Conservation (phyloP, 306 rosid genomes). For the Vigna reflexopilosa region DNA sequence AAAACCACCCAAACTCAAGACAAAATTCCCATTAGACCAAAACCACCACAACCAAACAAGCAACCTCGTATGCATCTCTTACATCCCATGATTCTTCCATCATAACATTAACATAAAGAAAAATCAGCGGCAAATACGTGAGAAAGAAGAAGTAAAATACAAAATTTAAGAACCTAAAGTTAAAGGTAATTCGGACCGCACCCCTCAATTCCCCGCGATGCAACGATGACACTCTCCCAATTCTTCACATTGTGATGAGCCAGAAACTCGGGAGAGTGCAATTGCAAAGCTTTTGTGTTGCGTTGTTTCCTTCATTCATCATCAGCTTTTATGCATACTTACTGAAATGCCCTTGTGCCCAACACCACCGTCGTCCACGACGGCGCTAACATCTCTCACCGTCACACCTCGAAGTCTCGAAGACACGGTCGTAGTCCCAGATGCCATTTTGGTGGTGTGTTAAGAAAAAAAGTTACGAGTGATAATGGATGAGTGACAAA, state of each 20-base stretch:
- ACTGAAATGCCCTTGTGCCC: constrained; percentile 48
- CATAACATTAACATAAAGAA: constrained; percentile 8
- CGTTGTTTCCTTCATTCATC: constrained; percentile 34
- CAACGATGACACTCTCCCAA: constrained; percentile 84
- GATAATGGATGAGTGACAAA: constrained; percentile 14
- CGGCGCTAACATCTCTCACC: constrained; percentile 1
- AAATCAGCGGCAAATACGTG: constrained; percentile 41
- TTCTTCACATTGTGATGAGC: constrained; percentile 45
- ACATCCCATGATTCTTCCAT: constrained; percentile 75
- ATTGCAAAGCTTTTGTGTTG: constrained; percentile 71
- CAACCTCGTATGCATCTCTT: constrained; percentile 99
- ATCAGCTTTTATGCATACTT: constrained; percentile 41
- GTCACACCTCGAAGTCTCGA: neutral
- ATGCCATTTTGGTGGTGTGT: constrained; percentile 40
- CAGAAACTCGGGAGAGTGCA: constrained; percentile 82
- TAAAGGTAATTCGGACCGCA: constrained; percentile 93
- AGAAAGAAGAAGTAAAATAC: constrained; percentile 35
- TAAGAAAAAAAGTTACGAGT: constrained; percentile 10
- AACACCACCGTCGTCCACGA: constrained; percentile 32
- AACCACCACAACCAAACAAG: constrained; percentile 38
- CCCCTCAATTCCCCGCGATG: constrained; percentile 99
- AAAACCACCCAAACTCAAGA: constrained; percentile 14
- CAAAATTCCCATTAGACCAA: constrained; percentile 39
- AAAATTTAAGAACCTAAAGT: constrained; percentile 40
- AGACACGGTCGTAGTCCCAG: constrained; percentile 26